These are phyloP conservation scores for Xylaria grammica DNA, from an alignment of 495 filamentous ascomycete genomes.

Conservation along the genomic window DNA sequence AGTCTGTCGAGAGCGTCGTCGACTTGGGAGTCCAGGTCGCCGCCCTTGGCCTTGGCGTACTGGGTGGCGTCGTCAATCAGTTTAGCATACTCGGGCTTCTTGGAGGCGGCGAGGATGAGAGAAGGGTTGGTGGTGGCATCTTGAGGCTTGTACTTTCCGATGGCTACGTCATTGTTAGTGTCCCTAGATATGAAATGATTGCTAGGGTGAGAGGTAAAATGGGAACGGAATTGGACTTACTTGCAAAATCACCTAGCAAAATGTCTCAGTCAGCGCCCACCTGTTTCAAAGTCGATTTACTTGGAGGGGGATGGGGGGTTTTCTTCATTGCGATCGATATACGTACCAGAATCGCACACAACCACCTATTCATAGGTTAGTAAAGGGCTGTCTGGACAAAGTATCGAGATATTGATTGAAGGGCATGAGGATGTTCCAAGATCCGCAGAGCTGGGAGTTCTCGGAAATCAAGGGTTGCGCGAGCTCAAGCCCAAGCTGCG, in stretches of 20 bases:
- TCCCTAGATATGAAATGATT: background rate
- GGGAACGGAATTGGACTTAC: constrained; percentile 50
- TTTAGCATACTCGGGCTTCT: constrained; percentile 95
- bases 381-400: constrained; percentile 33
- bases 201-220: background rate
- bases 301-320: constrained; percentile 11
- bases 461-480: background rate
- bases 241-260: constrained; percentile 74
- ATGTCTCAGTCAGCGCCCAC: constrained; percentile 28
- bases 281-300: background rate
- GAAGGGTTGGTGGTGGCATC: constrained; percentile 99
- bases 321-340: constrained; percentile 12
- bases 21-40: constrained; percentile 73
- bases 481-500: constrained; percentile 14
- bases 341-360: constrained; percentile 94
- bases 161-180: constrained; percentile 63
- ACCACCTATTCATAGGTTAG: constrained; percentile 65
- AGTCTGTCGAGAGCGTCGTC: constrained; percentile 87
- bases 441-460: background rate
- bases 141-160: constrained; percentile 99
- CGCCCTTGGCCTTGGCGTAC: constrained; percentile 79
- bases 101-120: constrained; percentile 94
- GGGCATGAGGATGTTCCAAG: too few species aligned
- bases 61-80: constrained; percentile 86
- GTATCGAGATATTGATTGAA: background rate